Percentiles rank a stretch among this genome's conserved stretches.
phyloP scores from a whole-genome alignment of 1,139 yeast genomes.

The Eremothecium sinecaudum region DNA sequence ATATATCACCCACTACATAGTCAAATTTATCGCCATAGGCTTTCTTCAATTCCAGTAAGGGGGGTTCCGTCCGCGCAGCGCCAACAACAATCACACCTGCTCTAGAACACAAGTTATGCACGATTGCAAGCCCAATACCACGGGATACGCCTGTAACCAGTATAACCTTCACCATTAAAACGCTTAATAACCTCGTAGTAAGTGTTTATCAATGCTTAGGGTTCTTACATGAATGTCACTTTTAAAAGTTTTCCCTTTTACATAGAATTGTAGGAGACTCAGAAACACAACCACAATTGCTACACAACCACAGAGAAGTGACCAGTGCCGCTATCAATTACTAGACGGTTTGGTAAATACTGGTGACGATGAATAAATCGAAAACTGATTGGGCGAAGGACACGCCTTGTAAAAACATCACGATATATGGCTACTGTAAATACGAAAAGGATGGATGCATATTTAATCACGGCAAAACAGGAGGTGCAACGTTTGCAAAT shows the following conservation, averaged over 20 bases:
- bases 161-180: constrained; percentile 30
- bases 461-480: constrained; percentile 45
- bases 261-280: too few relatives aligned
- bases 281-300: too few relatives aligned
- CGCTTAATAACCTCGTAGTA: too few relatives aligned
- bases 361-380: constrained; percentile 22
- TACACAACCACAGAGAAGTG: too few relatives aligned
- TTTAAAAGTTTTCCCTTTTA: too few relatives aligned
- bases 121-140: constrained; percentile 75
- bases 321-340: too few relatives aligned
- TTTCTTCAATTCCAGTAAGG: constrained; percentile 37
- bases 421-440: constrained; percentile 83
- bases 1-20: constrained; percentile 59
- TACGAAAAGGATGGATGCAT: constrained; percentile 85
- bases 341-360: too few relatives aligned
- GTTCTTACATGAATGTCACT: too few relatives aligned
- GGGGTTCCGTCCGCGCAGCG: constrained; percentile 54
- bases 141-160: constrained; percentile 66
- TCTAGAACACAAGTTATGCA: constrained; percentile 40
- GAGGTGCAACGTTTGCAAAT: constrained; percentile 12
- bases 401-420: constrained; percentile 75
- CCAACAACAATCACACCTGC: constrained; percentile 58
- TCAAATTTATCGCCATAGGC: constrained; percentile 46
- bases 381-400: constrained; percentile 54
- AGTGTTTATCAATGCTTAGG: too few relatives aligned